These are phyloP conservation scores for Kondoa malvinella DNA, from an alignment of 768 basidiomycete genomes.

Conservation along the genomic window DNA sequence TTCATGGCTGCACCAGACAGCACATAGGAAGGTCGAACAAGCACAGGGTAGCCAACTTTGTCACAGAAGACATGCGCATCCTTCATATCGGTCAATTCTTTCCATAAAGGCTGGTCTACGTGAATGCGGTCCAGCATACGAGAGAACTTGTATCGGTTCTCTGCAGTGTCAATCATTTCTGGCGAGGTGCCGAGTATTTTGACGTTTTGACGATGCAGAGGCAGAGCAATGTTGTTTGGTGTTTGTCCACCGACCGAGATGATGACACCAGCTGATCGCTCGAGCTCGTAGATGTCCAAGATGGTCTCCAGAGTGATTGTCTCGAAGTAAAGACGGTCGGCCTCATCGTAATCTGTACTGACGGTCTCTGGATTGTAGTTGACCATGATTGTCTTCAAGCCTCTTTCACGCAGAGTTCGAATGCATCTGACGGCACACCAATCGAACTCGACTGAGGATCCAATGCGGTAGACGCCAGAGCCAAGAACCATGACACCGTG, in stretches of 20 bases:
- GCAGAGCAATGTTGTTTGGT: conserved; percentile 94
- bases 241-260: conserved; percentile 97
- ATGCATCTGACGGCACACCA: conserved; percentile 99
- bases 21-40: conserved; percentile 93
- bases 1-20: conserved; percentile 99
- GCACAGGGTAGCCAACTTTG: conserved; percentile 82
- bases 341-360: conserved; percentile 96
- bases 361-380: conserved; percentile 99
- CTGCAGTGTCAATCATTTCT: conserved; percentile 98
- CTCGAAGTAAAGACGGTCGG: conserved; percentile 95
- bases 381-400: conserved; percentile 91
- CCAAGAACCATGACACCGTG: conserved; percentile 92
- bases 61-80: conserved; percentile 80
- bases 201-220: conserved; percentile 89
- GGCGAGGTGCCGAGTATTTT: conserved; percentile 97
- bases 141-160: conserved; percentile 99
- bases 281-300: conserved; percentile 86
- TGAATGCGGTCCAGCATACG: conserved; percentile 90
- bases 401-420: conserved; percentile 83
- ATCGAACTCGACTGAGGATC: conserved; percentile 97
- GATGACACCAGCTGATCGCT: conserved; percentile 76
- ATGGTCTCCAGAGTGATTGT: conserved; percentile 94
- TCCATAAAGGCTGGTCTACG: conserved; percentile 97
- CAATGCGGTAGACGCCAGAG: conserved; percentile 95
- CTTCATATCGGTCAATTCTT: conserved; percentile 78